A percentile compares a stretch with the other conserved stretches of the same genome.
Evolutionary conservation across 352 stramenopile species (phyloP).

Genomic region (Phytophthora pluvialis): DNA sequence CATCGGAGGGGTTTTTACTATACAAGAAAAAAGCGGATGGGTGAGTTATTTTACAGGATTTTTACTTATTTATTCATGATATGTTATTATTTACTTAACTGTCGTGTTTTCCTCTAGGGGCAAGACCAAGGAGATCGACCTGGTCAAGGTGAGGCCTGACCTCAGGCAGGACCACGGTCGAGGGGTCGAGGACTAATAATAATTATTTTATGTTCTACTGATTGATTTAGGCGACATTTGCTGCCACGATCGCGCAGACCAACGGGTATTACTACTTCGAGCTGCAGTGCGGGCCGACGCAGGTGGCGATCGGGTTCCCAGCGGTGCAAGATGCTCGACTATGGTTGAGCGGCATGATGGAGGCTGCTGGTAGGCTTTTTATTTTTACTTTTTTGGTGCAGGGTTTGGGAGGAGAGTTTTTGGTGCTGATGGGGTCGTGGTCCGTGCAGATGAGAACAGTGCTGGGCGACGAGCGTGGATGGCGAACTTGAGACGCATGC

Average conservation of each 20-base stretch:
- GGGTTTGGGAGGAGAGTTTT: not conserved
- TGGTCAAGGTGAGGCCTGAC: constrained; percentile 58
- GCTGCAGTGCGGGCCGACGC: constrained; percentile 47
- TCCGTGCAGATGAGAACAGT: constrained; percentile 66
- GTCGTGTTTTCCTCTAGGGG: constrained; percentile 25
- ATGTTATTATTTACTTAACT: not conserved
- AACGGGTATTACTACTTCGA: constrained; percentile 72
- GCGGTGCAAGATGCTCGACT: constrained; percentile 45
- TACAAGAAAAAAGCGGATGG: constrained; percentile 75
- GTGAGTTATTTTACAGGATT: constrained; percentile 22
- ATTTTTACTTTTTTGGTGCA: no score
- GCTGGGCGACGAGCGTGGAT: constrained; percentile 73
- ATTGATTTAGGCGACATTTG: constrained; percentile 45
- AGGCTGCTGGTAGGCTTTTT: constrained; percentile 46
- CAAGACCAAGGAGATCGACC: constrained; percentile 72
- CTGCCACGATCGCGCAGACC: constrained; percentile 39
- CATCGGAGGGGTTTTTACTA: constrained; percentile 63
- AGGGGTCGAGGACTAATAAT: not conserved
- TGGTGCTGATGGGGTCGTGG: not conserved
- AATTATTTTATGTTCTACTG: constrained; percentile 9
- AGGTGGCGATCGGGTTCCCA: constrained; percentile 62
- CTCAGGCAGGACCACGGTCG: no score
- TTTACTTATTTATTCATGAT: constrained; percentile 4
- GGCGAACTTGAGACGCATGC: constrained; percentile 54
- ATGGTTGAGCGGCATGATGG: constrained; percentile 73